Percentiles rank a stretch among this genome's conserved stretches.
These are phyloP conservation scores for Sinapis alba DNA, from an alignment of 441 rosid genomes.

Conservation along the genomic window DNA sequence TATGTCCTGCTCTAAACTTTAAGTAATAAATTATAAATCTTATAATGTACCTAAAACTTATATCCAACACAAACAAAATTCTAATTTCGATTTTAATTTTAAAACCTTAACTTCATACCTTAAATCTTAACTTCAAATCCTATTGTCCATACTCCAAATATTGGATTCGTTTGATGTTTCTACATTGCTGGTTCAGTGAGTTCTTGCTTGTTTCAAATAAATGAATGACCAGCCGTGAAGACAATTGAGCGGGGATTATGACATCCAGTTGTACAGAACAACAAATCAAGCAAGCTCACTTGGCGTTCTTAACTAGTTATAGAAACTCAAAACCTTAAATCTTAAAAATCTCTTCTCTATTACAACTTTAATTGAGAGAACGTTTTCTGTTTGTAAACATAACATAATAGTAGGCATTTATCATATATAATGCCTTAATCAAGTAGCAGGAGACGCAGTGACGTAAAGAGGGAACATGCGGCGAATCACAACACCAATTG, in stretches of 20 bases:
- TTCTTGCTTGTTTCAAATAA: neutral
- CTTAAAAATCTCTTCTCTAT: neutral
- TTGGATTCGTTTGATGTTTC: neutral
- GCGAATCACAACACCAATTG: neutral
- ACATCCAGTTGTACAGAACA: neutral
- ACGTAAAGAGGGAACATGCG: conserved; percentile 17
- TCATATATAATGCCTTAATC: neutral
- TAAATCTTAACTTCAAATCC: neutral
- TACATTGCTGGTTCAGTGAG: neutral
- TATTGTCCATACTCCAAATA: neutral
- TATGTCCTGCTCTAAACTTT: too few species aligned
- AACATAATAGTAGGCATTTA: neutral
- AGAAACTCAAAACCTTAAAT: neutral
- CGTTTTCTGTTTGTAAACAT: neutral
- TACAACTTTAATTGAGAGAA: neutral
- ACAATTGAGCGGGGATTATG: neutral
- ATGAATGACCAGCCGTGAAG: neutral
- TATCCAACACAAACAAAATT: neutral
- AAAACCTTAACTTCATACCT: neutral
- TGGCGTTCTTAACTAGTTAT: neutral
- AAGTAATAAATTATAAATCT: too few species aligned
- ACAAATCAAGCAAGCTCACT: neutral
- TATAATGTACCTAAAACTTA: neutral
- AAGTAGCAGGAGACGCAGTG: conserved; percentile 4
- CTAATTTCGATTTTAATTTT: too few species aligned